phyloP scores from a whole-genome alignment of 2,329 filamentous ascomycete genomes.

The Mycosphaerella sp. region DNA sequence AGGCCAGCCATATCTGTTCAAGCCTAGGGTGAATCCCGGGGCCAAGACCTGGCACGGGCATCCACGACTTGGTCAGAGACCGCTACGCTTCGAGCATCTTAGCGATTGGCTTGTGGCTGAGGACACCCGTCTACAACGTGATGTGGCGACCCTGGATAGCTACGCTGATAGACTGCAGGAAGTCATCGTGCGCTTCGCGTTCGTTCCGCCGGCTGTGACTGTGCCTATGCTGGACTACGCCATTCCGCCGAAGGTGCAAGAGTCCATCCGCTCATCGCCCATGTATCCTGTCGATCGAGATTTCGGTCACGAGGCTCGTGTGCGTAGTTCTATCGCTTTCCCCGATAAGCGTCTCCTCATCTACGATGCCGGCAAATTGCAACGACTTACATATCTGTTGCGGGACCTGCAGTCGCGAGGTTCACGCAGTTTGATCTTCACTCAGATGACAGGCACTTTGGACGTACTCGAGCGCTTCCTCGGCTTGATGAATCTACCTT shows the following conservation, averaged over 20 bases:
- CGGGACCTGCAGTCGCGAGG: slow-evolving; percentile 82
- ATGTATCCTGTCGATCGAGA: slow-evolving; percentile 52
- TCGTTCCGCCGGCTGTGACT: slow-evolving; percentile 82
- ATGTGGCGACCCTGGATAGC: slow-evolving; percentile 60
- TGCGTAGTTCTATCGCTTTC: slow-evolving; percentile 90
- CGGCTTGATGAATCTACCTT: slow-evolving; percentile 96
- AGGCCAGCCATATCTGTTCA: slow-evolving; percentile 18
- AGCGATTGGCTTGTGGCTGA: slow-evolving; percentile 25
- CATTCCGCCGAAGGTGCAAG: slow-evolving; percentile 24
- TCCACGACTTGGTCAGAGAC: slow-evolving; percentile 20
- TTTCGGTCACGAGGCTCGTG: slow-evolving; percentile 88
- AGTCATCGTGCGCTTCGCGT: slow-evolving; percentile 80
- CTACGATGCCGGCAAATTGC: slow-evolving; percentile 95
- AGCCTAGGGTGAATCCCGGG: slow-evolving; percentile 12
- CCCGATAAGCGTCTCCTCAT: slow-evolving; percentile 94
- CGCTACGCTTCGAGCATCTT: slow-evolving; percentile 25
- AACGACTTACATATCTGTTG: slow-evolving; percentile 78
- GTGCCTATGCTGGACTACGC: slow-evolving; percentile 44
- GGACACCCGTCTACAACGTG: slow-evolving; percentile 24
- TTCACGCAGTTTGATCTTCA: slow-evolving; percentile 94
- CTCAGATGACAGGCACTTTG: slow-evolving; percentile 97
- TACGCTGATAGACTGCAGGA: slow-evolving; percentile 67
- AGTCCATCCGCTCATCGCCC: slow-evolving; percentile 22
- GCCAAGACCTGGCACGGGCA: slow-evolving; percentile 19
- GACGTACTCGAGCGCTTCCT: slow-evolving; percentile 97